Base-by-base conservation (phyloP, 176 grass and related monocot genomes). In the Zizania latifolia region DNA sequence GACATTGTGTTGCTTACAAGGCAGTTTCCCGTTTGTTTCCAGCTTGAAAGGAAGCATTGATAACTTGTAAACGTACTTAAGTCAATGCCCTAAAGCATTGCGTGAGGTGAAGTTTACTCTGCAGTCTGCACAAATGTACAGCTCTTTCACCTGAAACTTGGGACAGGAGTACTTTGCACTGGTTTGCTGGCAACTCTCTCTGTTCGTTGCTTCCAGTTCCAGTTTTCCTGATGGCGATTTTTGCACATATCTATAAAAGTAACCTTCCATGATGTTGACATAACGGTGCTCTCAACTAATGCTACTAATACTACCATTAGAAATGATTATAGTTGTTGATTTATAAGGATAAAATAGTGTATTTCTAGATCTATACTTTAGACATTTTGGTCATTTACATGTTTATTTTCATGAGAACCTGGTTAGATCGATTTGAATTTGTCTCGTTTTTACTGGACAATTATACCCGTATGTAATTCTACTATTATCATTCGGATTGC, bases 1-100 rank as follows among this genome's bases (percentile, higher is more conserved):
- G 31, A 76, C 54, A 27, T 54, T 21, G 11, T 30, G 65, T 79
- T 70, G 80, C 54, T 83, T 74, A 14, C 32, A 68, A 56, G 74
- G 15, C 34, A 74, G n/a, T 61, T 8, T 22, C 44, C n/a, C 7
- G 34, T 36, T 70, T 59, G 53, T 57, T 75, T 80, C 62, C 54
- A 79, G 43, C 44, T 38, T 77, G 43, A 24, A 75, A 75, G 70
- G 62, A n/a, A 4, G 5, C 27, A 34, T 4, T 45, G 74, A 26
- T 43, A 72, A 45, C 67, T 82, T 40, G 15, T 37, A 6, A 10
- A 30, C 26, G n/a, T 43, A 23, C 40, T n/a, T 44, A 76, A 62
- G 84, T 71, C 56, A 45, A 68, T 61, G 59, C n/a, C 8, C 39
- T 53, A 44, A 53, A 80, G 11, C 26, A 14, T 4, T 65, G 12